Evolutionary conservation across 1,139 yeast genomes (phyloP), one percentile per base, ranked within the genome.

Genomic region (Hansenula sp.): DNA sequence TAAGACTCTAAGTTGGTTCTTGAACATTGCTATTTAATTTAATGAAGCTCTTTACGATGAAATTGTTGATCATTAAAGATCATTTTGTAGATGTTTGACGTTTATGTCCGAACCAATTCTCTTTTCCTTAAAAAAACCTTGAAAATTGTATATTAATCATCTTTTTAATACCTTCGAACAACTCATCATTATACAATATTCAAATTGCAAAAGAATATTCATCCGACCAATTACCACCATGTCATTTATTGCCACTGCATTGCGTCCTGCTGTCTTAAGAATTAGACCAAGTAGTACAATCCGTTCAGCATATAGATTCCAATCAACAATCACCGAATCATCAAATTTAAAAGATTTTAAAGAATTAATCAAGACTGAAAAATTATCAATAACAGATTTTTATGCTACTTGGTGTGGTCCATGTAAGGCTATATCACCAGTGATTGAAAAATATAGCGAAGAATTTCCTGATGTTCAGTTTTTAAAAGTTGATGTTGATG

Each of bases 341-440:
- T 48, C 61, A 3, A 57, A 63, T 31, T 55, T 66, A 37, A 59
- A 70, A 42, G 80, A 77, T 54, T 81, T 81, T 61, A 66, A 70
- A 33, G 68, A 67, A 27, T 45, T 77, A 37, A 70, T 77, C 51
- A 59, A 65, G 53, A 64, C 72, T 62, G 68, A 71, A 51, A 77
- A 84, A 48, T 68, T 84, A 64, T 80, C 85, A 38, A 78, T 87
- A 33, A 84, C 88, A 49, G 96, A 89, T 65, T 89, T 87, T 65
- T 84, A 77, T 60, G 96, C 96, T 43, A 78, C 84, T 42, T 89
- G 96, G 96, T 89, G 96, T 70, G 96, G 93, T 44, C 96, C 96
- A 36, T 89, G 96, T 71, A 85, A 84, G 66, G 86, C 86, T 60
- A 81, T 89, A 65, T 79, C 91, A 30, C 96, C 96, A 47, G 66